Evolutionary conservation across 2,329 filamentous ascomycete genomes (phyloP).

Genomic region (Colletotrichum destructivum): DNA sequence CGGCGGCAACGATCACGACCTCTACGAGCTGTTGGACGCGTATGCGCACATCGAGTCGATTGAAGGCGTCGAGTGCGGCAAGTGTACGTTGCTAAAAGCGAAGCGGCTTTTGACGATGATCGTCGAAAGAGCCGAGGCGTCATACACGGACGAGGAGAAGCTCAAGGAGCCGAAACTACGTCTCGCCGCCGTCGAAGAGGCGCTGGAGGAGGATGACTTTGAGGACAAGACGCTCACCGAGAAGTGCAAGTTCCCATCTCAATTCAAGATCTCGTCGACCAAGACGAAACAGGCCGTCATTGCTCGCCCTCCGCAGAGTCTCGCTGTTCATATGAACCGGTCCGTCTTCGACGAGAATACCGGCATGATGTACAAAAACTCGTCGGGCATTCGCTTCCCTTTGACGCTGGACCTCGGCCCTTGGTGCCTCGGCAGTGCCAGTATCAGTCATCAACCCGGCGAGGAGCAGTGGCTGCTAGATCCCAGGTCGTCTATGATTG

Average conservation of each 20-base stretch:
- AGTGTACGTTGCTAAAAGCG: slow-evolving; percentile 83
- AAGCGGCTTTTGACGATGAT: slow-evolving; percentile 65
- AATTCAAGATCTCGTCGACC: slow-evolving; percentile 80
- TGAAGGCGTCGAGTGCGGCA: slow-evolving; percentile 90
- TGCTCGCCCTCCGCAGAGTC: slow-evolving; percentile 82
- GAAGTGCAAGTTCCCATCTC: slow-evolving; percentile 76
- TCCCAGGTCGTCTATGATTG: slow-evolving; percentile 81
- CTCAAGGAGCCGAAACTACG: slow-evolving; percentile 68
- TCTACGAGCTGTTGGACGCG: slow-evolving; percentile 85
- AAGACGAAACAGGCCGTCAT: slow-evolving; percentile 94
- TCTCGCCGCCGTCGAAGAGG: slow-evolving; percentile 76
- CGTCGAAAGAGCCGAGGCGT: slow-evolving; percentile 56
- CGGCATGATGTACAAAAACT: slow-evolving; percentile 86
- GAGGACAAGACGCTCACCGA: slow-evolving; percentile 76
- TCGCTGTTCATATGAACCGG: slow-evolving; percentile 91
- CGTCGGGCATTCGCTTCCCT: slow-evolving; percentile 84
- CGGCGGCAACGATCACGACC: slow-evolving; percentile 73
- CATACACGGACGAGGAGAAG: slow-evolving; percentile 60
- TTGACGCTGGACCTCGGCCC: slow-evolving; percentile 80
- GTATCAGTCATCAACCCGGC: slow-evolving; percentile 43
- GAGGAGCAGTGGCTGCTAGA: slow-evolving; percentile 80
- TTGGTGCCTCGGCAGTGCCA: slow-evolving; percentile 84
- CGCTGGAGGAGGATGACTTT: slow-evolving; percentile 85
- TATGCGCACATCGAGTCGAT: slow-evolving; percentile 90
- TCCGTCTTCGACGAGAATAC: slow-evolving; percentile 91